These are phyloP conservation scores for Naganishia kalamii DNA, from an alignment of 768 basidiomycete genomes.

Conservation along the genomic window DNA sequence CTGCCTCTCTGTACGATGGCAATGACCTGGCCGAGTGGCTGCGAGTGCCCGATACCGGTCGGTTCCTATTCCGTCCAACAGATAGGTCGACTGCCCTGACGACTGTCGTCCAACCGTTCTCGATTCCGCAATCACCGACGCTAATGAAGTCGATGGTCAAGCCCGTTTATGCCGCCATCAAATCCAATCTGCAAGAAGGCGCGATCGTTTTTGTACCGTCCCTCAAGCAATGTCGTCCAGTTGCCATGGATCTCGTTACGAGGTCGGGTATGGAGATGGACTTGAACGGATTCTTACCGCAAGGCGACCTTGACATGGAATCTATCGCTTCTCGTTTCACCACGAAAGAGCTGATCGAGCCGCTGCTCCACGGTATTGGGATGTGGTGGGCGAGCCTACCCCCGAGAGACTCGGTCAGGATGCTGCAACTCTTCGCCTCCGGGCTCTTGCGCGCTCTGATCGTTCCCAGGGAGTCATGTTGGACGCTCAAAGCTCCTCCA, in stretches of 20 bases:
- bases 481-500: slow-evolving; percentile 80
- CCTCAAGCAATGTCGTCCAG: slow-evolving; percentile 62
- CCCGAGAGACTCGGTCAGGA: slow-evolving; percentile 61
- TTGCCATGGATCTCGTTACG: slow-evolving; percentile 79
- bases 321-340: slow-evolving; percentile 57
- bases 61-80: slow-evolving; percentile 71
- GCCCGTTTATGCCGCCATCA: slow-evolving; percentile 74
- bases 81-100: slow-evolving; percentile 75
- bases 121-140: slow-evolving; percentile 75
- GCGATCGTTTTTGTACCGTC: slow-evolving; percentile 86
- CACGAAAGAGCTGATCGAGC: slow-evolving; percentile 62
- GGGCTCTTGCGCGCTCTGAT: slow-evolving; percentile 74
- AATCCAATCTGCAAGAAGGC: slow-evolving; percentile 46
- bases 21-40: slow-evolving; percentile 78
- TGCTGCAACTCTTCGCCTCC: slow-evolving; percentile 74
- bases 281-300: slow-evolving; percentile 43
- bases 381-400: slow-evolving; percentile 71
- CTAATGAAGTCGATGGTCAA: slow-evolving; percentile 88
- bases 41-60: slow-evolving; percentile 57
- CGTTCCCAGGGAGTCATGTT: slow-evolving; percentile 74
- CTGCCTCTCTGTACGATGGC: slow-evolving; percentile 72
- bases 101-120: slow-evolving; percentile 67
- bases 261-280: slow-evolving; percentile 73
- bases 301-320: slow-evolving; percentile 56
- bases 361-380: slow-evolving; percentile 76